Evolutionary conservation across 2,329 filamentous ascomycete genomes (phyloP), one percentile per base, ranked within the genome.

Genomic region (Colletotrichum tanaceti): DNA sequence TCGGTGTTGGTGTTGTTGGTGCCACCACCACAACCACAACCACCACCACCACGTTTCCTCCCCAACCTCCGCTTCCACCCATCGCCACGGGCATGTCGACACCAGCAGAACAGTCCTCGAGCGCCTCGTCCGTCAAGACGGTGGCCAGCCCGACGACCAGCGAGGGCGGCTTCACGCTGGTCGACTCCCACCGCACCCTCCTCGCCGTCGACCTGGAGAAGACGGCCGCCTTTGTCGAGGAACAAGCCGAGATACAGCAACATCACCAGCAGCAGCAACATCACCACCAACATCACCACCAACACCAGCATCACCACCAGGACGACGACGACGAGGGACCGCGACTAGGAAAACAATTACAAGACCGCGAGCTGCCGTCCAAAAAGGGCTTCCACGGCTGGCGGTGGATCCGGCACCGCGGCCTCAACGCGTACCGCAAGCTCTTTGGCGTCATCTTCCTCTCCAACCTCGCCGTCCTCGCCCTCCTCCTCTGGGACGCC

Each of bases 341-440:
- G n/a, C n/a, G n/a, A n/a, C n/a, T n/a, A n/a, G n/a, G n/a, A n/a
- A n/a, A n/a, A n/a, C n/a, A n/a, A n/a, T n/a, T n/a, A n/a, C 53
- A 75, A 2, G 71, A 74, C n/a, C 61, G 70, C 13, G 77, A 79
- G 7, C 71, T 84, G 6, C 83, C 83, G 5, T 74, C 74, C 16
- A 86, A 86, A 74, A 77, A 77, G 14, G 77, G 78, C 32, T 73
- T 76, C 3, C 81, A 81, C 57, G 79, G 77, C 16, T 76, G 78
- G 68, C 77, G 81, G 58, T 81, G 79, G 63, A 71, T 84, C 46
- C 77, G 81, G 20, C 78, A 81, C 73, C 79, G 80, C 35, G 75
- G 86, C 65, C 80, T 88, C 73, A 85, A 85, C 59, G 79, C 84
- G 32, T 89, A 89, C 72, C 83, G 87, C 44, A 82, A 84, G 10